Base-by-base conservation (phyloP, 2,329 filamentous ascomycete species). In the Sarocladiaceae sp. region DNA sequence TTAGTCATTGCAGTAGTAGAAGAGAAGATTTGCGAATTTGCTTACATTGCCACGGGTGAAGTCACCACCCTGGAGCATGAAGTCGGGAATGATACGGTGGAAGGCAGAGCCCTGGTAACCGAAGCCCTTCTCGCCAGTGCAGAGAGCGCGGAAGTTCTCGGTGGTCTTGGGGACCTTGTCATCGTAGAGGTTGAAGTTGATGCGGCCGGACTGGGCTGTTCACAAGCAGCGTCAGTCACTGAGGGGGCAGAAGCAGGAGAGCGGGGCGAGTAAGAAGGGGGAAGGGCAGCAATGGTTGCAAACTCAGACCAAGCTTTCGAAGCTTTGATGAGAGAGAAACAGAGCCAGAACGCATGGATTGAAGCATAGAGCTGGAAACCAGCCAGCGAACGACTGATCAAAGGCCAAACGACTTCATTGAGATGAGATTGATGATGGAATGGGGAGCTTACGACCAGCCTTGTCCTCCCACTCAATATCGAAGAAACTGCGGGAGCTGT, bases 51-150 rank as follows among this genome's bases (percentile, higher is more conserved):
- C 81, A 63, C 85, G 85, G 70, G 88, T 94, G 76, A 94, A 94
- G 78, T 95, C 88, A 78, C 88, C 88, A 66, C 88, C 89, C 79
- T 95, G 89, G 58, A 95, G 83, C 89, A 95, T 95, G 79, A 95
- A 95, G 47, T 88, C 68, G 57, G 85, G 85, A 69, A 95, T 95
- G 69, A 95, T 83, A 59, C 89, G 88, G 80, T 95, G 88, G 83
- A 95, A 95, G 55, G 78, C 76, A 57, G 87, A 93, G 63, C 80
- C 81, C 66, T 78, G 68, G 78, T 94, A 95, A 58, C 88, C 87
- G 67, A 85, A 83, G 62, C 86, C 87, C 72, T 88, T 80, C 74
- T 86, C 78, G 56, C 76, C 76, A 52, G 82, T 88, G 83, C 85
- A 89, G 61, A 93, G 85, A 65, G 81, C 80, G 56, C 78, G 79